These are phyloP conservation scores for Geotrichum macrosporum DNA, from an alignment of 1,139 yeast genomes.

Conservation along the genomic window DNA sequence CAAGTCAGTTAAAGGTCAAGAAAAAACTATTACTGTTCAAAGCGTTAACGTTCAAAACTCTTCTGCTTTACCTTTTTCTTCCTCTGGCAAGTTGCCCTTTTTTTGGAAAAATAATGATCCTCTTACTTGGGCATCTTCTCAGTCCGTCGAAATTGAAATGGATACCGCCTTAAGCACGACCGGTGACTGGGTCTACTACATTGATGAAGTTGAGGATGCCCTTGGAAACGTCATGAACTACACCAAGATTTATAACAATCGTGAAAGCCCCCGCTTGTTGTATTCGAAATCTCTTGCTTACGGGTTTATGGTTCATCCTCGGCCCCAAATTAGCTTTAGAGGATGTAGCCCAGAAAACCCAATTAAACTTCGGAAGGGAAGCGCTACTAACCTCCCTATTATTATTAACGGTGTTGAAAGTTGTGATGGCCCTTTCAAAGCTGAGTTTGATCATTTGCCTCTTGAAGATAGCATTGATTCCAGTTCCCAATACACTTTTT, in stretches of 20 bases:
- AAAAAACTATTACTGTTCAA: constrained; percentile 43
- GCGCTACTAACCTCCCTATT: constrained; percentile 29
- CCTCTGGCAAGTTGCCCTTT: constrained; percentile 19
- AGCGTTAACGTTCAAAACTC: constrained; percentile 43
- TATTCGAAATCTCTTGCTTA: constrained; percentile 37
- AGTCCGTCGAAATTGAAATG: constrained; percentile 47
- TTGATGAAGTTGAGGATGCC: constrained; percentile 66
- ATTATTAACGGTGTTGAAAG: constrained; percentile 26
- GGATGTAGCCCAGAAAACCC: constrained; percentile 38
- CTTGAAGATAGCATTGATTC: constrained; percentile 24
- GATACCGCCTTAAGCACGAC: constrained; percentile 47
- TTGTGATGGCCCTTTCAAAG: constrained; percentile 36
- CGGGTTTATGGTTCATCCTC: constrained; percentile 58
- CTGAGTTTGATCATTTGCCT: constrained; percentile 29
- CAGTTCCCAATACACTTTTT: constrained; percentile 14
- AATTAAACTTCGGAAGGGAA: constrained; percentile 35
- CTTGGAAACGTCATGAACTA: constrained; percentile 66
- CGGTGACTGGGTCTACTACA: constrained; percentile 62
- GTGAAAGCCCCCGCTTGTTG: constrained; percentile 27
- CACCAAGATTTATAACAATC: constrained; percentile 38
- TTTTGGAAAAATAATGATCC: constrained; percentile 40
- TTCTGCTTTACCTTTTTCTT: constrained; percentile 19
- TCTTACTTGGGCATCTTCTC: constrained; percentile 52
- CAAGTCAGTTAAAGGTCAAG: constrained; percentile 50
- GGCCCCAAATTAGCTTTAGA: constrained; percentile 49